Evolutionary conservation across 768 basidiomycete species (phyloP).

Genomic region (Lactarius indigo): DNA sequence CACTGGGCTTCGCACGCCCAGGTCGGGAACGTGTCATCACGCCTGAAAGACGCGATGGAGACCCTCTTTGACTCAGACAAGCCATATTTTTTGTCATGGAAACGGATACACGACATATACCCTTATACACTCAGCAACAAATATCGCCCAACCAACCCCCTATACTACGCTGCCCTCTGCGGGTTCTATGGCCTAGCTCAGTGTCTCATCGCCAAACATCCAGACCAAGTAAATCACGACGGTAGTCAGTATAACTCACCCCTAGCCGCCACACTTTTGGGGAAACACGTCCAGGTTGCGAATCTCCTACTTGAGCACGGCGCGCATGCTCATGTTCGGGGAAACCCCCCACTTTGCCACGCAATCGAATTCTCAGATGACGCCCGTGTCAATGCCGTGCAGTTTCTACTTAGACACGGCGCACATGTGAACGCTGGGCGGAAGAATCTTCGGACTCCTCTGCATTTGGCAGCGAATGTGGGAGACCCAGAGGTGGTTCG

Average conservation of each 20-base stretch:
- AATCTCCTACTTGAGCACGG: too few relatives aligned
- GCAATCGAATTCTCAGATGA: too few relatives aligned
- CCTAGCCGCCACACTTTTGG: too few relatives aligned
- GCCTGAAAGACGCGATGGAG: not conserved
- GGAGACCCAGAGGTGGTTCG: not conserved
- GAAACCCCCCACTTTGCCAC: too few relatives aligned
- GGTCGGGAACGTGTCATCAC: not conserved
- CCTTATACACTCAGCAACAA: fast-evolving
- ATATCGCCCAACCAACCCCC: not conserved
- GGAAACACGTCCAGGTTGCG: too few relatives aligned
- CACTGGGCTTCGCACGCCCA: not conserved
- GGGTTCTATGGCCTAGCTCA: too few relatives aligned
- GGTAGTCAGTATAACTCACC: too few relatives aligned
- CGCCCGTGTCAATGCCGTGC: too few relatives aligned
- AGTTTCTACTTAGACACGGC: too few relatives aligned
- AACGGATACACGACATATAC: not conserved
- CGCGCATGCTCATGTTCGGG: too few relatives aligned
- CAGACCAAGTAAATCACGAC: not conserved
- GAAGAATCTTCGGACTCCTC: not conserved
- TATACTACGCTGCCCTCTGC: too few relatives aligned
- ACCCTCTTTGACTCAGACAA: not conserved
- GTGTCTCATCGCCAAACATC: too few relatives aligned
- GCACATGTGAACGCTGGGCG: not conserved
- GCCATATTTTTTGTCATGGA: not conserved
- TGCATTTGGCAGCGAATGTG: not conserved